Evolutionary conservation across 164 flowering plant species (phyloP).

Genomic region (Magnolia kwangsiensis): DNA sequence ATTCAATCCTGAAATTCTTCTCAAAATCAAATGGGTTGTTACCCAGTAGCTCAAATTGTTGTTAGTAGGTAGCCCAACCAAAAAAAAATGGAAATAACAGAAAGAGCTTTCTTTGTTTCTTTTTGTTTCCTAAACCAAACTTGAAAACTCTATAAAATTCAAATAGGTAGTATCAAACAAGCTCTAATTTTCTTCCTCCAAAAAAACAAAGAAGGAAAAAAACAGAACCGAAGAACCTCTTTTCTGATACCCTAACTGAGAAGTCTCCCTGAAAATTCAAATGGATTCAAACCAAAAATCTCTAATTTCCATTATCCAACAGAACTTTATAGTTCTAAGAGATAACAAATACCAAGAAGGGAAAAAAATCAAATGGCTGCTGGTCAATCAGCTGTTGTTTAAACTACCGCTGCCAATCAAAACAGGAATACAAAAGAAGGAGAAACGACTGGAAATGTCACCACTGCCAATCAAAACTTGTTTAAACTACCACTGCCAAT

Average conservation of each 20-base stretch:
- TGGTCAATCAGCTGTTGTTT: no score
- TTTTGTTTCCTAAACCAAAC: neutral
- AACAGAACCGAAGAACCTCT: no score
- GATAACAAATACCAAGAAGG: constrained; percentile 4
- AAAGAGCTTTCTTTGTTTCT: no score
- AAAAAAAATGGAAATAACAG: no score
- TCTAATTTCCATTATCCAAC: neutral
- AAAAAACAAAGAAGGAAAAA: no score
- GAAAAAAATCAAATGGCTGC: neutral
- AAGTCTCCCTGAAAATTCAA: no score
- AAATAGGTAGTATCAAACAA: constrained; percentile 15
- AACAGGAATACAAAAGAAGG: constrained; percentile 1
- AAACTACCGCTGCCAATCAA: no score
- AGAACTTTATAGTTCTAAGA: constrained; percentile 1
- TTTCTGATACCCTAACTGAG: no score
- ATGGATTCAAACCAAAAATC: no score
- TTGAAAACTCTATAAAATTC: constrained; percentile 1
- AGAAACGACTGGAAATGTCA: constrained; percentile 1
- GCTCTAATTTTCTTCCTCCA: neutral
- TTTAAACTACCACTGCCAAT: no score
- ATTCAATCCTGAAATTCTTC: constrained; percentile 1
- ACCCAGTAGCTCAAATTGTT: neutral
- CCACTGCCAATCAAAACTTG: no score
- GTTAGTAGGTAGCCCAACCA: neutral
- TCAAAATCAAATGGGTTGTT: constrained; percentile 11